Evolutionary conservation across 768 basidiomycete genomes (phyloP).

Genomic region (Xerocomellus chrysenteron): DNA sequence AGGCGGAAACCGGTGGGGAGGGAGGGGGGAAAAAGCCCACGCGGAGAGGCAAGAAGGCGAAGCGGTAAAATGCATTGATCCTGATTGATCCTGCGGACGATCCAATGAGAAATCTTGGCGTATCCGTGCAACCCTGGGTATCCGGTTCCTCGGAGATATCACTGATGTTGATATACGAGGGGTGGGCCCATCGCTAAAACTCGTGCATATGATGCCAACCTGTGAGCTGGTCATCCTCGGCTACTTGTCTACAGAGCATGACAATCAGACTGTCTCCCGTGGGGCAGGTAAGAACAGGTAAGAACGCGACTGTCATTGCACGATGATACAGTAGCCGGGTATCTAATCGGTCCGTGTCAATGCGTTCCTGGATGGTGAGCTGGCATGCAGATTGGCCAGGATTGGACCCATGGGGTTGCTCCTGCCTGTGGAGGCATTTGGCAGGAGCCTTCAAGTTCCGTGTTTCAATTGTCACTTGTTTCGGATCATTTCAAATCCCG

Average conservation of each 20-base stretch:
- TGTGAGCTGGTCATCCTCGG: neutral
- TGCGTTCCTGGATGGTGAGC: neutral
- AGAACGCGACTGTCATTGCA: neutral
- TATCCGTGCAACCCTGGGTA: neutral
- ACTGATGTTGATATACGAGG: neutral
- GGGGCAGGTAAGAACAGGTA: too few species aligned
- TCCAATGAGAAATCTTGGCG: neutral
- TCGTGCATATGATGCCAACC: neutral
- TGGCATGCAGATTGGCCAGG: neutral
- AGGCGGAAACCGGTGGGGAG: constrained; percentile 38
- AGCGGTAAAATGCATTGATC: constrained; percentile 21
- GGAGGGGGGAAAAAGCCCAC: constrained; percentile 47
- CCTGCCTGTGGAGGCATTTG: neutral
- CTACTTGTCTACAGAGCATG: neutral
- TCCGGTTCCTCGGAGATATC: neutral
- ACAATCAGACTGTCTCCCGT: neutral
- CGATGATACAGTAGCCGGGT: neutral
- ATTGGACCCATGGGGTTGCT: neutral
- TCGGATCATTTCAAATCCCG: neutral
- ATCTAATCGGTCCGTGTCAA: neutral
- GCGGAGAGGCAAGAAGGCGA: constrained; percentile 44
- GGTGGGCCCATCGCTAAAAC: neutral
- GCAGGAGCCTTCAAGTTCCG: neutral
- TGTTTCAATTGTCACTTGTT: constrained; percentile 7
- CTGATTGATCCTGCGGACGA: neutral